Evolutionary conservation across 306 rosid species (phyloP), one percentile per base, ranked within the genome.

Genomic region (Castanopsis chinensis): DNA sequence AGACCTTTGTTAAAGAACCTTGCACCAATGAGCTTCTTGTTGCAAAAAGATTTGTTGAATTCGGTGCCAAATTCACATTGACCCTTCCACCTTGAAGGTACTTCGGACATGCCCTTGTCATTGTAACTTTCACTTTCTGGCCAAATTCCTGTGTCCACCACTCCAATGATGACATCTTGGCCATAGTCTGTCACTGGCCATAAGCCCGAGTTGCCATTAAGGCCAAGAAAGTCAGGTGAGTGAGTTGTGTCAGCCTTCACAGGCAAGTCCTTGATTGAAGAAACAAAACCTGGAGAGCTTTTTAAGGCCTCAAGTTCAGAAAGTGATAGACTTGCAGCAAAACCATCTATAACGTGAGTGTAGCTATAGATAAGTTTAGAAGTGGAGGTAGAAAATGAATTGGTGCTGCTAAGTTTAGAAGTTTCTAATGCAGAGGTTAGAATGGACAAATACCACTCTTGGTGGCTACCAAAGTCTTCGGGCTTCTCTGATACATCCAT

Each of bases 21-120:
- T 2, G 97, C 97, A 11, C 98, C 97, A 8, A 92, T 86, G 71
- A 94, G 91, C 79, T 94, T 94, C 63, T 86, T 92, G 89, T 92
- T 94, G 76, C 97, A 94, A 59, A 83, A 21, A 3, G 94, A 89
- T 5, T 86, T 71, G 63, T 56, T 80, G 88, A 89, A 91, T 28
- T 86, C 79, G 52, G 76, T 73, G 18, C 85, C 86, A 6, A 65
- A 73, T 43, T 87, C 90, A 32, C 97, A 94, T 73, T 76, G 64
- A 1, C 98, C 98, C 78, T 85, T 91, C 97, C 97, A 92, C 52
- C 87, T 49, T 27, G 88, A 72, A 19, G 97, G 97, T 27, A 88
- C 27, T 37, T 82, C 71, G 1, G 85, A 17, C 77, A 92, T 57
- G 4, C 91, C 92, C 0, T 85, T 17, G 6, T 94, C 98, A 0